Base-by-base conservation (phyloP, 139 green algal genomes). In the Asterochloris sp. region DNA sequence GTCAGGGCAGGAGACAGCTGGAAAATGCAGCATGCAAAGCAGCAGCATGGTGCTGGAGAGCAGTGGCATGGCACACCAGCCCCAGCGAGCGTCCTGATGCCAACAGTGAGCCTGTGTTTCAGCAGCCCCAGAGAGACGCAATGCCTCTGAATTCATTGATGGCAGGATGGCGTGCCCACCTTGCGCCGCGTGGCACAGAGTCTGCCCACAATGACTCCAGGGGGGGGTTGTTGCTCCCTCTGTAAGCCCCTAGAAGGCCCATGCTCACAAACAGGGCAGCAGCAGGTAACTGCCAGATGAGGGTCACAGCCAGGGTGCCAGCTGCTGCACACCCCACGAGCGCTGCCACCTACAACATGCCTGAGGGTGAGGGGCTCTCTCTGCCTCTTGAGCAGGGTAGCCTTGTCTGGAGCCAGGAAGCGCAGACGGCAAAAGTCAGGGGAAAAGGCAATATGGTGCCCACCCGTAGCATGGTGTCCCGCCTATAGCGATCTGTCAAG, bases 191-290 rank as follows among this genome's bases (percentile, higher is more conserved):
- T 13, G 23, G 28, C 10, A 91, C 76, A 11, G 76, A 87, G 61
- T 91, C 88, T 61, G 88, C 85, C 77, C 85, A 86, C 13, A 86
- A 47, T 26, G 67, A 54, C 78, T 86, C 83, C 21, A 86, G 27
- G 9, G 83, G 61, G 8, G 83, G 78, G 62, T 86, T 83, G 78
- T 83, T 83, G 78, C 83, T 83, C 8, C 83, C 83, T 17, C 62
- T 76, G 73, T 86, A 86, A 11, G 60, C 29, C 13, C 83, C 83
- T 1, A 86, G 61, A 12, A 86, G 73, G 19, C n/a, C 71, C 67
- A 82, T 79, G 13, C 78, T 78, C 14, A 78, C 38, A 64, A 80
- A 83, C 0, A 86, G 67, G 29, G 14, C 13, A 21, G 17, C 26
- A 8, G 81, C 47, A 29, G 69, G 69, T 28, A 66, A n/a, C 8